Conservation (phyloP, 257 asterid species). For the Striga asiatica region DNA sequence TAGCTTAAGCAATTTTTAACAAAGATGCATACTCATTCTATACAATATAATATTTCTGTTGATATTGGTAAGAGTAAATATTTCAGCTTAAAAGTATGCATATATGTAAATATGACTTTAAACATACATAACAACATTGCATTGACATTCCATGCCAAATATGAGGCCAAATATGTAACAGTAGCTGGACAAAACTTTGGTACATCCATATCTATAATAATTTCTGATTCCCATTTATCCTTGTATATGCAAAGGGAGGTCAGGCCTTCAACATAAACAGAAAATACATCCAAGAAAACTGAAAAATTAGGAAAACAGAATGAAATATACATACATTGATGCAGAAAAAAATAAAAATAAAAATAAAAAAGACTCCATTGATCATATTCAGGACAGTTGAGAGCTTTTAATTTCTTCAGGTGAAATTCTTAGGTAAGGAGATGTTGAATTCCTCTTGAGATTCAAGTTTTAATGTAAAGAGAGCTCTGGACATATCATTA, state of each 20-base stretch:
- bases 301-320: neutral
- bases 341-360: too few relatives aligned
- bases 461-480: too few relatives aligned
- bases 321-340: slow-evolving; percentile 5
- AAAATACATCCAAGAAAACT: neutral
- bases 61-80: too few relatives aligned
- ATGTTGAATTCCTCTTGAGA: slow-evolving; percentile 24
- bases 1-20: too few relatives aligned
- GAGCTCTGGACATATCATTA: too few relatives aligned
- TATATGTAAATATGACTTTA: too few relatives aligned
- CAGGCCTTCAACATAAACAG: slow-evolving; percentile 17
- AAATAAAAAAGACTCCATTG: slow-evolving; percentile 6
- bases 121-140: too few relatives aligned
- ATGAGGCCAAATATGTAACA: too few relatives aligned
- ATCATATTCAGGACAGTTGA: slow-evolving; percentile 13
- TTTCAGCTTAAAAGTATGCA: too few relatives aligned
- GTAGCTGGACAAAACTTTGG: neutral
- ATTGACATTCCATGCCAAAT: too few relatives aligned
- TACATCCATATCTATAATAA: slow-evolving; percentile 2
- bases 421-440: slow-evolving; percentile 18
- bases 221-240: slow-evolving; percentile 27
- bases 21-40: too few relatives aligned
- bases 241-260: slow-evolving; percentile 11
- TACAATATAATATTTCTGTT: too few relatives aligned
- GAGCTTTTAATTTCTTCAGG: slow-evolving; percentile 11